Base-by-base conservation (phyloP, 2,329 filamentous ascomycete species). In the Aspergillus sp. region DNA sequence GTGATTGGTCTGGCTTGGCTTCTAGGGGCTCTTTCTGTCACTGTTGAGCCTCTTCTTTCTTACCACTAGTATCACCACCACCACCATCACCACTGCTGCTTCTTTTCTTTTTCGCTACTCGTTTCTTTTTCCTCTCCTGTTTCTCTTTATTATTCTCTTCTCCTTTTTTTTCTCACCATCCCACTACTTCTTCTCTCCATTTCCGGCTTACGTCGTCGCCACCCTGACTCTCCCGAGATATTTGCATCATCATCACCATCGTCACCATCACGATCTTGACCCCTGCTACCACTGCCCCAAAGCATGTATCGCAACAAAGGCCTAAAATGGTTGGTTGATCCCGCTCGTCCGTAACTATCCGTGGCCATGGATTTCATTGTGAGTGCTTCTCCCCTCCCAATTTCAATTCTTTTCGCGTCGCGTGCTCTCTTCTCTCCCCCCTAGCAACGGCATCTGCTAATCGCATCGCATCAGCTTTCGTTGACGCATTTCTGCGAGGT, bases 401-500 rank as follows among this genome's bases (percentile, higher is more conserved):
- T 41, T 35, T 42, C 44, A 42, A 9, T 46, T 44, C 36, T 27
- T 35, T 30, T 35, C 43, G n/a, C 44, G 27, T 44, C 34, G 36
- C 51, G 41, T 38, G 43, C 42, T 36, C 29, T 41, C 28, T 19
- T 35, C 19, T n/a, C 45, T 35, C 41, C 9, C 9, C 28, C 7
- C 7, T 42, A 47, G 44, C 49, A 44, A 48, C 41, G 4, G 8
- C 12, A 29, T n/a, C 34, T 19, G n/a, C 44, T 19, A 26, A 41
- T 41, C 48, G 48, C 33, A 45, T 43, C 19, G 19, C 19, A 19
- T 19, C 57, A 81, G 78, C 73, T 81, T 60, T 80, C 78, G 57
- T 72, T 81, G 53, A 79, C 78, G 53, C 78, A 81, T 67, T 81
- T 81, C 63, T 81, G 78, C 66, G 78, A 81, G 67, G 70, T 77